Percentiles rank a stretch among this genome's conserved stretches.
phyloP scores from a whole-genome alignment of 345 rosid species.

The Linum trigynum region DNA sequence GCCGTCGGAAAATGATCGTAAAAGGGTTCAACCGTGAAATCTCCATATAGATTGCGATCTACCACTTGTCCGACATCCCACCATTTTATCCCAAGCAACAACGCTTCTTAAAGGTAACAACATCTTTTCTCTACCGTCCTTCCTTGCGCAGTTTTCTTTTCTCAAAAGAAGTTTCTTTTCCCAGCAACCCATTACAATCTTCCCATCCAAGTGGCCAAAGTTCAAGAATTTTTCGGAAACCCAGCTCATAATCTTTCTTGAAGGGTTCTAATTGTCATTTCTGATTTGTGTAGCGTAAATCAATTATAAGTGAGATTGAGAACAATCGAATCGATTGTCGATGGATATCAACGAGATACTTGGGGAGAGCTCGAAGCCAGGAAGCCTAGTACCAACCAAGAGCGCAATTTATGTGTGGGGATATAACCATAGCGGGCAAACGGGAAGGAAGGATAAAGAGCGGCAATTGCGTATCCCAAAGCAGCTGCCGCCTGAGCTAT shows the following conservation, averaged over 20 bases:
- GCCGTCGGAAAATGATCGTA: no score
- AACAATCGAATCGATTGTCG: background rate
- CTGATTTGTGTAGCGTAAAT: background rate
- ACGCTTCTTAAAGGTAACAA: background rate
- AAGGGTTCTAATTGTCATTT: no score
- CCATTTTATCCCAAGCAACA: background rate
- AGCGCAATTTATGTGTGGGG: constrained; percentile 98
- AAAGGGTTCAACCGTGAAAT: background rate
- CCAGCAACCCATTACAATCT: no score
- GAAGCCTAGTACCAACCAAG: constrained; percentile 41
- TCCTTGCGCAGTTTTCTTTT: no score
- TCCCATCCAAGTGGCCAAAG: no score
- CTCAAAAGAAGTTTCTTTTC: no score
- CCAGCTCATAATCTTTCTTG: no score
- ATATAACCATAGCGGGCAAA: constrained; percentile 86
- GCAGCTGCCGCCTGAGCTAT: constrained; percentile 87
- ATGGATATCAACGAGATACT: constrained; percentile 69
- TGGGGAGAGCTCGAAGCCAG: constrained; percentile 46
- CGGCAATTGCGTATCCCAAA: constrained; percentile 74
- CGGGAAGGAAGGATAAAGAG: constrained; percentile 69
- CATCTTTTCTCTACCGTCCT: no score
- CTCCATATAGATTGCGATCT: background rate
- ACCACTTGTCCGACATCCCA: background rate
- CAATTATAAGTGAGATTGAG: background rate
- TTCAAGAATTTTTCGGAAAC: no score